Base-by-base conservation (phyloP, 2,329 filamentous ascomycete species). In the Cladosporium sp. region DNA sequence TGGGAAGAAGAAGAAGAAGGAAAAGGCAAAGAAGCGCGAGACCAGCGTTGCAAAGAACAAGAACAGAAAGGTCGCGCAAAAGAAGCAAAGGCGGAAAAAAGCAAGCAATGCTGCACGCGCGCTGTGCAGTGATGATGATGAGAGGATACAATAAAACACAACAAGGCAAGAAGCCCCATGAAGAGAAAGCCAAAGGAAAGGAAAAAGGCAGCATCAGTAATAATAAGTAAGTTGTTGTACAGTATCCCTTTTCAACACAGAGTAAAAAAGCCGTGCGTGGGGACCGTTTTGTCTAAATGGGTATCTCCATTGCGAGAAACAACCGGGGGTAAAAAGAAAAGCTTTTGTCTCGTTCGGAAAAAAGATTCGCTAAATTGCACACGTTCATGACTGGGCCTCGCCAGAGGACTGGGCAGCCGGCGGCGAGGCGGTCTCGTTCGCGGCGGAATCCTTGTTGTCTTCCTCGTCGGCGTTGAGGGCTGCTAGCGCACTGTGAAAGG, bases 401-500 rank as follows among this genome's bases (percentile, higher is more conserved):
- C 51, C 61, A 26, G 44, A 52, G 51, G 61, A 64, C 61, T 44
- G 34, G 51, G 59, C 59, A 32, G 61, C 61, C 36, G 61, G 51
- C 21, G 49, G 24, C 34, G 61, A 57, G 34, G 61, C 51, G 51
- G 51, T 57, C 61, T 64, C 61, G 61, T 55, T 55, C 34, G 61
- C 51, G 51, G 51, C 61, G 38, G 36, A 24, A 24, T 91, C 90
- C 72, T 90, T 92, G 74, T 86, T 77, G 64, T 79, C 78, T 63
- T 83, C 79, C 70, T 79, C 80, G 85, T 79, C 80, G 85, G 88
- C 79, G 83, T 82, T 81, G 69, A 86, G 82, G 73, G 77, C 79
- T 76, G 83, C 83, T 70, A 86, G 81, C 68, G 84, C 83, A 80
- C 84, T 86, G 67, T 66, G 38, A 57, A 65, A 64, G 1, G 60